Conservation (phyloP, 345 rosid genomes). For the Linum lewisii region DNA sequence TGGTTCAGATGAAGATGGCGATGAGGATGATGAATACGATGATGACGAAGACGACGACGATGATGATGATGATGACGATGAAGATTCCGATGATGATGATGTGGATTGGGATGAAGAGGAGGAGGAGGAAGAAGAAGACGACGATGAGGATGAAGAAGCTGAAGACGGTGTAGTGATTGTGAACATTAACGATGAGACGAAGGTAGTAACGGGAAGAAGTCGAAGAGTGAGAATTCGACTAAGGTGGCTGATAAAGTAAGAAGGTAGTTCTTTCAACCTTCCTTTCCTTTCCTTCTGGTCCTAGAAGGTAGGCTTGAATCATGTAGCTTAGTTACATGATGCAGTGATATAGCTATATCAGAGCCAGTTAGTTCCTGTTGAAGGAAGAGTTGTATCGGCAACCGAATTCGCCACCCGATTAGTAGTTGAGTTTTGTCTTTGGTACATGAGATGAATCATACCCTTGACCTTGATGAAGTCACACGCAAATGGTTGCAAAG, state of each 20-base stretch:
- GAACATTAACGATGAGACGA: constrained; percentile 10
- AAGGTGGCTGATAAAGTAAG: background rate
- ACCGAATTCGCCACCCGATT: no score
- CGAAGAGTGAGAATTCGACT: constrained; percentile 11
- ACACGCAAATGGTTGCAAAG: no score
- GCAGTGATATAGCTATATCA: no score
- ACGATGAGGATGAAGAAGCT: constrained; percentile 15
- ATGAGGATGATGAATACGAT: constrained; percentile 17
- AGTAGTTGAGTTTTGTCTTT: no score
- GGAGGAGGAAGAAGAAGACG: background rate
- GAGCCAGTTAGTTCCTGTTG: no score
- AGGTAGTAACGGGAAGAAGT: constrained; percentile 13
- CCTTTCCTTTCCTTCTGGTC: background rate
- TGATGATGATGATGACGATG: constrained; percentile 21
- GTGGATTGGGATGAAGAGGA: constrained; percentile 18
- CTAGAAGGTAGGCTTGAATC: background rate
- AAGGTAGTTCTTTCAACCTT: background rate
- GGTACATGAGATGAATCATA: no score
- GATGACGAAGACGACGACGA: constrained; percentile 29
- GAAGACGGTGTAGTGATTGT: constrained; percentile 8
- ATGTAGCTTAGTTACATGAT: background rate
- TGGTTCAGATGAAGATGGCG: constrained; percentile 42
- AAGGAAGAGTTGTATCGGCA: no score
- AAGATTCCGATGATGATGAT: constrained; percentile 18
- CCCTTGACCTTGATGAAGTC: no score